A percentile compares a stretch with the other conserved stretches of the same genome.
Evolutionary conservation across 2,329 filamentous ascomycete species (phyloP).

Genomic region (Elsinoe australis): DNA sequence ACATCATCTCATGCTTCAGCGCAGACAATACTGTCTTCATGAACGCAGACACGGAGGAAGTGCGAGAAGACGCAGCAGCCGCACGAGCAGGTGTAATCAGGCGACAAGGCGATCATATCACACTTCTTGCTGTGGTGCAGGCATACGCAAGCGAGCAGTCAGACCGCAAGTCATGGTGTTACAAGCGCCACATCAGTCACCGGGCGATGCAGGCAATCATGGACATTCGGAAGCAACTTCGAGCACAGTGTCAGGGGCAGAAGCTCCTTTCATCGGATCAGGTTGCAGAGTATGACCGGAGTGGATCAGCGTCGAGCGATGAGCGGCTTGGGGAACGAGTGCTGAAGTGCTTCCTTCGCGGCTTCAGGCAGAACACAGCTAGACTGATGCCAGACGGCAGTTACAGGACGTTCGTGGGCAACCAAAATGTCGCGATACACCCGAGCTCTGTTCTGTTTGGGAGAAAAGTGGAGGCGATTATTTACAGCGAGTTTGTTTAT

Average conservation of each 20-base stretch:
- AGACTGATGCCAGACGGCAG: constrained; percentile 52
- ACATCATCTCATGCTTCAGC: constrained; percentile 64
- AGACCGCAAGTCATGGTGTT: constrained; percentile 54
- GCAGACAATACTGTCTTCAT: constrained; percentile 55
- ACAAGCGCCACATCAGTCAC: constrained; percentile 52
- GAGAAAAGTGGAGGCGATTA: constrained; percentile 53
- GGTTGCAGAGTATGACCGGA: constrained; percentile 21
- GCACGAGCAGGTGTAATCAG: constrained; percentile 50
- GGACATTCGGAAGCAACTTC: constrained; percentile 58
- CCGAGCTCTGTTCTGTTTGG: constrained; percentile 54
- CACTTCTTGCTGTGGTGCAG: constrained; percentile 53
- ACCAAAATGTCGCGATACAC: constrained; percentile 56
- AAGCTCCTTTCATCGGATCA: constrained; percentile 27
- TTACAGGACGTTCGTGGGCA: constrained; percentile 54
- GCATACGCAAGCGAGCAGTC: constrained; percentile 51
- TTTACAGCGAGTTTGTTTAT: constrained; percentile 60
- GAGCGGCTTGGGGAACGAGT: constrained; percentile 44
- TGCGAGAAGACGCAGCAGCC: constrained; percentile 50
- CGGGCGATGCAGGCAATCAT: constrained; percentile 59
- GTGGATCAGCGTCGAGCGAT: constrained; percentile 21
- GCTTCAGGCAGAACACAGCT: constrained; percentile 55
- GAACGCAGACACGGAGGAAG: constrained; percentile 52
- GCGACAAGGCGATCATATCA: constrained; percentile 57
- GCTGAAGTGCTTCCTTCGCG: constrained; percentile 50
- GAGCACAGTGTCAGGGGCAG: constrained; percentile 46